Evolutionary conservation across 306 rosid species (phyloP), one percentile per base, ranked within the genome.

Genomic region (Corylus americana): DNA sequence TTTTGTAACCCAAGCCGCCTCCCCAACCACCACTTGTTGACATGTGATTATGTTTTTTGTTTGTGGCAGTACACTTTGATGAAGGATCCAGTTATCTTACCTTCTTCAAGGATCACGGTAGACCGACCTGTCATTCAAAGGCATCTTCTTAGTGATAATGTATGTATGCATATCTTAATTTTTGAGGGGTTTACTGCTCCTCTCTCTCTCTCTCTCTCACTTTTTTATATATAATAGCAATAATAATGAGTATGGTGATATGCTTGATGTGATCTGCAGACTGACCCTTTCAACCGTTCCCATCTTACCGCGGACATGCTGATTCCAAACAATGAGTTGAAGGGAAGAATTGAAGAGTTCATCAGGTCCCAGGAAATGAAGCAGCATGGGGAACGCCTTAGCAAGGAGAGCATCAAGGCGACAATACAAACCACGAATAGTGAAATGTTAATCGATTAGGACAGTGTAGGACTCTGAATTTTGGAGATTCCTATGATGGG

Each of bases 81-180:
- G 98, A 96, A 91, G 85, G 99, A 96, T 86, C 99, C 99, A 39
- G 99, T 96, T 77, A 93, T 91, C 87, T 89, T 96, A 83, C 99
- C 98, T 73, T 96, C 99, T 78, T 96, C 99, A 76, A 89, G 93
- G 86, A 96, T 83, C 79, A 93, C 92, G 0, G 88, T 96, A 45
- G 99, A 96, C 84, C 91, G 98, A 49, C 94, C 91, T 2, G 97
- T 96, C 86, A 96, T 96, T 77, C 99, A 93, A 78, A 90, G 99
- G 85, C 99, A 96, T 88, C 98, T 96, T 88, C 99, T 96, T 63
- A 96, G 99, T 82, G 98, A 93, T 79, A 86, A 59, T 53, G 99
- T 90, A 87, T 7, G 17, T 58, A 78, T 71, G 55, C 74, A 14
- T 8, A 5, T 55, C 66, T 70, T 75, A 59, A 25, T 74, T 37